Evolutionary conservation across 192 early-diverging fungal genomes (phyloP).

Genomic region (Paraglomus brasilianum): DNA sequence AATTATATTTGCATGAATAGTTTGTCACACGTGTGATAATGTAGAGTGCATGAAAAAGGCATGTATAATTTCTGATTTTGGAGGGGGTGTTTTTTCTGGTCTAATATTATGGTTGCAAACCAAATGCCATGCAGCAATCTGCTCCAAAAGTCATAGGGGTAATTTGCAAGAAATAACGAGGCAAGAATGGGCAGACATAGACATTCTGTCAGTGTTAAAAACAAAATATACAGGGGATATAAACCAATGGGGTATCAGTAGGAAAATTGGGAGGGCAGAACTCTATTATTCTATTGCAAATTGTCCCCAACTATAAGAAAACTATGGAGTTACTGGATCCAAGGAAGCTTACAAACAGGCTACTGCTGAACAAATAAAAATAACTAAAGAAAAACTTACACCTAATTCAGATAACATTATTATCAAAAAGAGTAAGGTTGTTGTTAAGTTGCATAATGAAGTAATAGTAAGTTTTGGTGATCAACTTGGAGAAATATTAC

Average conservation of each 20-base stretch:
- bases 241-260: slow-evolving; percentile 26
- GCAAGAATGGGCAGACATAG: slow-evolving; percentile 17
- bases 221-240: slow-evolving; percentile 23
- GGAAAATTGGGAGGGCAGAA: slow-evolving; percentile 20
- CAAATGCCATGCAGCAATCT: slow-evolving; percentile 27
- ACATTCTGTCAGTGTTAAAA: slow-evolving; percentile 25
- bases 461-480: background rate
- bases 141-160: slow-evolving; percentile 15
- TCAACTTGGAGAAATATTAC: slow-evolving; percentile 7
- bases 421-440: background rate
- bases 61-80: slow-evolving; percentile 21
- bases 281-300: slow-evolving; percentile 16
- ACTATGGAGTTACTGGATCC: slow-evolving; percentile 21
- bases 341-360: background rate
- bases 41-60: slow-evolving; percentile 12
- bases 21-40: slow-evolving; percentile 11
- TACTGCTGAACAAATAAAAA: slow-evolving; percentile 28
- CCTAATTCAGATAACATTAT: slow-evolving; percentile 19
- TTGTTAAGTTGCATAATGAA: background rate
- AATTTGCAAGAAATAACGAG: slow-evolving; percentile 27
- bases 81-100: slow-evolving; percentile 28
- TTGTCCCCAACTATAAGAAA: slow-evolving; percentile 28
- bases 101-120: slow-evolving; percentile 11
- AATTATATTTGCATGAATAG: no score
- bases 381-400: slow-evolving; percentile 29